phyloP scores from a whole-genome alignment of 306 rosid genomes.

The Trifolium fragiferum region DNA sequence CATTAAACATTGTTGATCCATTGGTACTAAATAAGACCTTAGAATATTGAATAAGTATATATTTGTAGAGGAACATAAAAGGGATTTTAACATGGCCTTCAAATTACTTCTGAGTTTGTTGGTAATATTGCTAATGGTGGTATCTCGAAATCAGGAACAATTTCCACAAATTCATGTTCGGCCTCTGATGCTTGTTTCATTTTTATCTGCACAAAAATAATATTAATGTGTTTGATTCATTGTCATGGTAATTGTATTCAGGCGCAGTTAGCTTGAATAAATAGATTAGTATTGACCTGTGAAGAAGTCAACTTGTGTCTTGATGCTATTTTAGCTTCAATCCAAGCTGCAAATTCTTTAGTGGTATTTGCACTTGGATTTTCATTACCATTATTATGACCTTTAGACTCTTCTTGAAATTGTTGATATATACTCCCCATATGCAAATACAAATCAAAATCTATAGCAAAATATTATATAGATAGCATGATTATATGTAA shows the following conservation, averaged over 20 bases:
- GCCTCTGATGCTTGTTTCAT: neutral
- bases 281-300: too few relatives aligned
- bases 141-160: neutral
- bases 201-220: neutral
- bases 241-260: neutral
- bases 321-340: too few relatives aligned
- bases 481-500: too few relatives aligned
- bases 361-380: too few relatives aligned
- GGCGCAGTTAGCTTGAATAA: neutral
- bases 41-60: neutral
- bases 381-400: too few relatives aligned
- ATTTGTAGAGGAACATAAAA: neutral
- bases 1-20: neutral
- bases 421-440: too few relatives aligned
- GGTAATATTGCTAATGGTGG: neutral
- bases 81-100: neutral
- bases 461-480: too few relatives aligned
- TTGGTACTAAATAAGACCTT: neutral
- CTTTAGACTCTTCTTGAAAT: too few relatives aligned
- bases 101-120: neutral
- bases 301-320: too few relatives aligned
- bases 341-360: too few relatives aligned
- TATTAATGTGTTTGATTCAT: neutral
- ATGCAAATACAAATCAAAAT: too few relatives aligned
- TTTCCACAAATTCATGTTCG: conserved; percentile 28